A percentile compares a stretch with the other conserved stretches of the same genome.
These are phyloP conservation scores for Phragmites australis DNA, from an alignment of 176 grass and related monocot genomes.

Conservation along the genomic window DNA sequence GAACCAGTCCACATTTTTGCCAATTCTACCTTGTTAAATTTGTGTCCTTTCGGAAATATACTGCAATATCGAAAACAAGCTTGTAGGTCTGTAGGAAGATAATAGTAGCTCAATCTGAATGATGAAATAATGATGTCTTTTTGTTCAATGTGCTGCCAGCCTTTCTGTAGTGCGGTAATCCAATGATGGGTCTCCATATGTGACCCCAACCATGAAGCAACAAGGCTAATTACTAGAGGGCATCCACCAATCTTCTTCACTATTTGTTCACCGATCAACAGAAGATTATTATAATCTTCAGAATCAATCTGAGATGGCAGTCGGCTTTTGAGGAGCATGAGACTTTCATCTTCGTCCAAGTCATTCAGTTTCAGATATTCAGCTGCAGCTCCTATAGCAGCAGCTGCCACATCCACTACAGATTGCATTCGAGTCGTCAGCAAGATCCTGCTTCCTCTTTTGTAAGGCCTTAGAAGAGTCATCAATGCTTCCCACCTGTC, in stretches of 20 bases:
- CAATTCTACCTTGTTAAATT: background rate
- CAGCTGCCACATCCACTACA: background rate
- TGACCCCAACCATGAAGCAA: background rate
- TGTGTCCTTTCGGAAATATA: background rate
- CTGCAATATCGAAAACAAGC: background rate
- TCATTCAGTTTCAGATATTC: background rate
- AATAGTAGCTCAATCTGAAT: background rate
- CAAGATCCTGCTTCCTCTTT: background rate
- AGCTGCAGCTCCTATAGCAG: background rate
- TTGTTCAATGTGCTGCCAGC: background rate
- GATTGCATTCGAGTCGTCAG: conserved; percentile 5
- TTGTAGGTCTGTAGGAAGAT: background rate
- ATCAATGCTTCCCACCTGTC: background rate
- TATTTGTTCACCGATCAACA: conserved; percentile 10
- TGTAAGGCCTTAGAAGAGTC: background rate
- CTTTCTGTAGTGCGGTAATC: background rate
- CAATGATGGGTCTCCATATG: background rate
- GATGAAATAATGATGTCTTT: background rate
- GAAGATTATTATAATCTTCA: background rate
- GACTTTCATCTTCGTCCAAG: background rate
- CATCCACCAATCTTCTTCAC: background rate
- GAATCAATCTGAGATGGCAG: background rate
- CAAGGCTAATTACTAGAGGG: background rate
- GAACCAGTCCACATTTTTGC: conserved; percentile 7
- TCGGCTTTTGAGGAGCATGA: background rate